Evolutionary conservation across 768 basidiomycete genomes (phyloP).

Genomic region (Amanita pseudoporphyria): DNA sequence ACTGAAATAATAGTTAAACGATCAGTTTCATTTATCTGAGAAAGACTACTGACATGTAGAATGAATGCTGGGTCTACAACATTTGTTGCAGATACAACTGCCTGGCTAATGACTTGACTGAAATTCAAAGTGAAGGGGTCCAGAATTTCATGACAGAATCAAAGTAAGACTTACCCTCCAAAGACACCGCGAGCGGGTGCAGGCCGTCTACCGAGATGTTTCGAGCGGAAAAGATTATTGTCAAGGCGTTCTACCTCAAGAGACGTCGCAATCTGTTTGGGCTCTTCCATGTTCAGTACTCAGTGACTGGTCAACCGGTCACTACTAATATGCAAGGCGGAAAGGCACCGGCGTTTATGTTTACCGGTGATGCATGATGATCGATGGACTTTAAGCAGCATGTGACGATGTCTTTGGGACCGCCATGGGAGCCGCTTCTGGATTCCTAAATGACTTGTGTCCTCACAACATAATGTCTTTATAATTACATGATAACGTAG

Average conservation of each 20-base stretch:
- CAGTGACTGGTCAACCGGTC: no score
- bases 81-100: conserved; percentile 71
- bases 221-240: conserved; percentile 69
- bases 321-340: no score
- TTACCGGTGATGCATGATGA: no score
- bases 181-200: conserved; percentile 61
- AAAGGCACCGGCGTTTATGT: neutral
- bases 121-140: neutral
- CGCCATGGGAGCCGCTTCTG: no score
- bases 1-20: no score
- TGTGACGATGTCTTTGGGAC: no score
- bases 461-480: no score
- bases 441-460: no score
- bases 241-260: conserved; percentile 76
- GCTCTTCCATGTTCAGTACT: conserved; percentile 17
- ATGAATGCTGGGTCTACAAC: conserved; percentile 56
- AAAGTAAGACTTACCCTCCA: conserved; percentile 49
- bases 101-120: conserved; percentile 80
- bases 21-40: no score
- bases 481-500: no score
- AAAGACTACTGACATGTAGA: conserved; percentile 51
- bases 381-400: no score
- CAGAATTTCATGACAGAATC: neutral
- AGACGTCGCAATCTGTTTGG: conserved; percentile 56
- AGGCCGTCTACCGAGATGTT: conserved; percentile 61